Base-by-base conservation (phyloP, 768 basidiomycete genomes). In the Pholiota microspora region DNA sequence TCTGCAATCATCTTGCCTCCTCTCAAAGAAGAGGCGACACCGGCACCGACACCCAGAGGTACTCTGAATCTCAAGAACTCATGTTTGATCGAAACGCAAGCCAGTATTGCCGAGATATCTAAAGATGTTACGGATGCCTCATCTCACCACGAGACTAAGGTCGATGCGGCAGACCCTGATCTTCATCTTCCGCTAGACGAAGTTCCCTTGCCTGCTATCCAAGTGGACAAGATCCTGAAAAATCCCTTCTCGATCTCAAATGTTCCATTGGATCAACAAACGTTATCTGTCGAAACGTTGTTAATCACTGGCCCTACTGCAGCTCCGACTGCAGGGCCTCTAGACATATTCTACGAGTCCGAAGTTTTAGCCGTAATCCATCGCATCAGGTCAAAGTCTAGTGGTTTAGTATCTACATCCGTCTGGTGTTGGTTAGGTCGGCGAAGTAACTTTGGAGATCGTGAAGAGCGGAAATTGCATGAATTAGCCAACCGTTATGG, bases 391-490 rank as follows among this genome's bases (percentile, higher is more conserved):
- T 80, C 80, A 0, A 82, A 73, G 52, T 72, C 77, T n/a, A 84
- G 69, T 29, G 85, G 87, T 10, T 74, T 93, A 13, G 89, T 83
- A 3, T 74, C 75, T 23, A 91, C 86, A 4, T 78, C 76, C 18
- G 78, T 93, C 15, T 93, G 89, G 89, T 80, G 79, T 18, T 94
- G 92, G 92, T 71, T 73, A 15, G 92, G 92, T 0, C 81, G 76
- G 50, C 73, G 73, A 34, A 75, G 79, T 44, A 71, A 68, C 18
- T 60, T 78, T 27, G 81, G 80, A 1, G 84, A 86, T 45, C 73
- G 71, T 44, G 92, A 92, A 59, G 79, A 82, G 61, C 77, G 70
- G 51, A 92, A 89, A 63, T 61, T 89, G 32, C 73, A 79, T 36
- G 90, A 92, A 49, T 72, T 94, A 4, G 85, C 86, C 6, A 80